These are phyloP conservation scores for Aureobasidium namibiae DNA, from an alignment of 2,329 filamentous ascomycete species.

Conservation along the genomic window DNA sequence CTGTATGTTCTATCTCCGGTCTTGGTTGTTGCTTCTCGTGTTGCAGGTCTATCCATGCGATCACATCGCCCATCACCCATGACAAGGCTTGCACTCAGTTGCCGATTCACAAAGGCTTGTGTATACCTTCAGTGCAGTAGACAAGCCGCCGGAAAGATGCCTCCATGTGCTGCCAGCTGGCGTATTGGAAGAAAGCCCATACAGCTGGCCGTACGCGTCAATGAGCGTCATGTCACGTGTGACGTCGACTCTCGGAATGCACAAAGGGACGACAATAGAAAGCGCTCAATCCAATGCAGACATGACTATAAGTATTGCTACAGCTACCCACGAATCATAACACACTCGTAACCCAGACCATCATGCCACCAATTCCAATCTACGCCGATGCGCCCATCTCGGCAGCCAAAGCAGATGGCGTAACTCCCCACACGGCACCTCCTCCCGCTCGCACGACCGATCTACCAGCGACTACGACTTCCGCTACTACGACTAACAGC, in stretches of 20 bases:
- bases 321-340: background rate
- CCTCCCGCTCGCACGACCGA: background rate
- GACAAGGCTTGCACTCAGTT: background rate
- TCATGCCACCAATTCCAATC: constrained; percentile 40
- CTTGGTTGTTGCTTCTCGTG: background rate
- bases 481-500: constrained; percentile 10
- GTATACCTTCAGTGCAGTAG: too few relatives aligned
- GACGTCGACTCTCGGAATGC: background rate
- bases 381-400: constrained; percentile 39
- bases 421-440: constrained; percentile 30
- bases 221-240: background rate
- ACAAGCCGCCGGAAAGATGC: too few relatives aligned
- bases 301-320: background rate
- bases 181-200: background rate
- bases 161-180: background rate
- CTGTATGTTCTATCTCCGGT: background rate
- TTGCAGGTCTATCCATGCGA: background rate
- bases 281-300: background rate
- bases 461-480: background rate
- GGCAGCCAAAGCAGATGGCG: constrained; percentile 28
- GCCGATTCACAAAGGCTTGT: background rate
- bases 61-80: background rate
- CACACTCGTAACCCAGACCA: background rate
- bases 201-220: background rate
- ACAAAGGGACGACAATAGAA: constrained; percentile 9